Percentiles rank a stretch among this genome's conserved stretches.
Evolutionary conservation across 805 yeast species (phyloP).

Genomic region (Deakozyma indianensis): DNA sequence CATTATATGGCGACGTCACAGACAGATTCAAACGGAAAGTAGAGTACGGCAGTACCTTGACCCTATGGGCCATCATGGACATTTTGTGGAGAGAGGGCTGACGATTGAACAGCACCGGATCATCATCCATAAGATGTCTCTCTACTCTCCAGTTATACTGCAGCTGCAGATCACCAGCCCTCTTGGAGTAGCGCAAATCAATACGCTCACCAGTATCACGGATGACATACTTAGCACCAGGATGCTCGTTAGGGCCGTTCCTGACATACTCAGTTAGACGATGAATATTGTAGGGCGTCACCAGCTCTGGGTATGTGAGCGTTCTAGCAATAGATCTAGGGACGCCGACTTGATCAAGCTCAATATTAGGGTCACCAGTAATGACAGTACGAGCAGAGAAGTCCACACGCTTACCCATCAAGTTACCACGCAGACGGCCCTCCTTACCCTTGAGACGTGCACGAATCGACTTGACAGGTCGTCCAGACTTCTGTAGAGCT

Average conservation of each 20-base stretch:
- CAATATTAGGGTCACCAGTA: constrained; percentile 97
- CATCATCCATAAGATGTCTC: constrained; percentile 94
- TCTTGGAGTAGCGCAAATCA: constrained; percentile 89
- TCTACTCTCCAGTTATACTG: constrained; percentile 99
- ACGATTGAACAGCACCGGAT: constrained; percentile 95
- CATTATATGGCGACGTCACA: constrained; percentile 98
- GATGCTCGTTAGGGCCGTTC: constrained; percentile 98
- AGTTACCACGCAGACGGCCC: constrained; percentile 95
- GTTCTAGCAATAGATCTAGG: constrained; percentile 95
- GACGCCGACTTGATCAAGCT: constrained; percentile 97
- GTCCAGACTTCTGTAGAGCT: constrained; percentile 95
- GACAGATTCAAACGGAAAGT: constrained; percentile 93
- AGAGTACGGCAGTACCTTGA: constrained; percentile 96
- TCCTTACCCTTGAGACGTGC: constrained; percentile 99
- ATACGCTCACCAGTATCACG: constrained; percentile 99
- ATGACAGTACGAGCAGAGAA: constrained; percentile 98
- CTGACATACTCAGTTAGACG: constrained; percentile 84
- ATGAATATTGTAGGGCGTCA: constrained; percentile 94
- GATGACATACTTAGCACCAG: constrained; percentile 97
- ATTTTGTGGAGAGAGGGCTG: constrained; percentile 98
- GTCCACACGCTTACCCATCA: constrained; percentile 99
- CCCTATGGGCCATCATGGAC: constrained; percentile 99
- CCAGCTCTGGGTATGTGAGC: constrained; percentile 90
- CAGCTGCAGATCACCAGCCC: constrained; percentile 95
- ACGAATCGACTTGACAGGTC: constrained; percentile 96